A percentile compares a stretch with the other conserved stretches of the same genome.
Conservation (phyloP, 306 rosid genomes). For the Cucurbita ficifolia region DNA sequence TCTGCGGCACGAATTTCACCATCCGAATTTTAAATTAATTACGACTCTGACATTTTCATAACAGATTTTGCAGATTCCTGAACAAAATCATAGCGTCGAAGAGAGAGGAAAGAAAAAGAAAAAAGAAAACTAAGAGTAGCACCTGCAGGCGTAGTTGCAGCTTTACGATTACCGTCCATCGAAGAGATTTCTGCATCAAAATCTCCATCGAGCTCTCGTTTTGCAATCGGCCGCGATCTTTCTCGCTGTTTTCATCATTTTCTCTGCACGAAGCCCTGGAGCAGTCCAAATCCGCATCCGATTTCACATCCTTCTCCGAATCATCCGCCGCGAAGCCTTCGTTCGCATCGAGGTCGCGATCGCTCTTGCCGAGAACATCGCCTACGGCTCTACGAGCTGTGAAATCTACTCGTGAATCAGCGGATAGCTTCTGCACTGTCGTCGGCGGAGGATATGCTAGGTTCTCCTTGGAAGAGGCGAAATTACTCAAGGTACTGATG, state of each 20-base stretch:
- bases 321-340: constrained; percentile 1
- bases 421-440: background rate
- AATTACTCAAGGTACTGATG: constrained; percentile 30
- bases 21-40: background rate
- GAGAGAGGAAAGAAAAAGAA: background rate
- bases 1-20: constrained; percentile 22
- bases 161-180: constrained; percentile 39
- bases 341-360: constrained; percentile 8
- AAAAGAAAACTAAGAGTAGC: constrained; percentile 2
- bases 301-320: background rate
- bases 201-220: constrained; percentile 35
- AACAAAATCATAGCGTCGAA: background rate
- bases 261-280: background rate
- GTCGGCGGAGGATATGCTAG: constrained; percentile 8
- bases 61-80: background rate
- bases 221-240: constrained; percentile 11
- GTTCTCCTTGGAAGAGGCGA: constrained; percentile 41
- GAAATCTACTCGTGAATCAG: background rate
- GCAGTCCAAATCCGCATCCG: constrained; percentile 1
- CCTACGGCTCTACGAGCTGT: background rate
- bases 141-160: constrained; percentile 18
- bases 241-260: background rate
- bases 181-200: constrained; percentile 24
- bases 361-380: constrained; percentile 1
- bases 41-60: background rate